Conservation (phyloP, 768 basidiomycete species). For the Ramaria rubella region DNA sequence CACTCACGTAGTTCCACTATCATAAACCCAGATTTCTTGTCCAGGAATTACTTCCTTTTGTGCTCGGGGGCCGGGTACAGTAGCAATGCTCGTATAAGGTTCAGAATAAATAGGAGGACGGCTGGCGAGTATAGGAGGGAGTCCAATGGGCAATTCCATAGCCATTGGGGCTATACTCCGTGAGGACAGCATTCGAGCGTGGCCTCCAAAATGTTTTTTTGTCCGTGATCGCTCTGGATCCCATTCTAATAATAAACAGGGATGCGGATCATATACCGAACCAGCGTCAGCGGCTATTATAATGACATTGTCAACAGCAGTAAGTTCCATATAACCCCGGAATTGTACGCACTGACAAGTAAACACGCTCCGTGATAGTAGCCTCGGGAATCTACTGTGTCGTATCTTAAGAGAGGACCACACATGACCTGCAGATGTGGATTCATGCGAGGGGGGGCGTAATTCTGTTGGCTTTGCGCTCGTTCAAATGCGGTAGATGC, state of each 20-base stretch:
- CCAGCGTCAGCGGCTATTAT: conserved; percentile 66
- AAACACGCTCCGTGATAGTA: conserved; percentile 87
- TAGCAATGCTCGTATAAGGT: conserved; percentile 1
- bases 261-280: conserved; percentile 70
- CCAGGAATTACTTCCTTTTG: conserved; percentile 43
- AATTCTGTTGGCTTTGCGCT: conserved; percentile 59
- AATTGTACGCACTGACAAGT: conserved; percentile 66
- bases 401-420: conserved; percentile 84
- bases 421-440: conserved; percentile 87
- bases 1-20: conserved; percentile 41
- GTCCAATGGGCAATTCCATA: not conserved
- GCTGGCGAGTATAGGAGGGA: not conserved
- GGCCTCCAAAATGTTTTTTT: not conserved
- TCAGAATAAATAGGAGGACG: not conserved
- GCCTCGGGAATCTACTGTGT: conserved; percentile 71
- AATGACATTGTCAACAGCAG: conserved; percentile 3
- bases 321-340: not conserved
- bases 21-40: conserved; percentile 70
- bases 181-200: not conserved
- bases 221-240: conserved; percentile 44
- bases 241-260: conserved; percentile 65
- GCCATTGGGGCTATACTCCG: not conserved
- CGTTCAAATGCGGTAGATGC: conserved; percentile 38
- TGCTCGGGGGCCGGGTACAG: conserved; percentile 11
- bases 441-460: conserved; percentile 60